Percentiles rank a stretch among this genome's conserved stretches.
Conservation (phyloP, 371 early-diverging fungal genomes). For the Circinella minor region DNA sequence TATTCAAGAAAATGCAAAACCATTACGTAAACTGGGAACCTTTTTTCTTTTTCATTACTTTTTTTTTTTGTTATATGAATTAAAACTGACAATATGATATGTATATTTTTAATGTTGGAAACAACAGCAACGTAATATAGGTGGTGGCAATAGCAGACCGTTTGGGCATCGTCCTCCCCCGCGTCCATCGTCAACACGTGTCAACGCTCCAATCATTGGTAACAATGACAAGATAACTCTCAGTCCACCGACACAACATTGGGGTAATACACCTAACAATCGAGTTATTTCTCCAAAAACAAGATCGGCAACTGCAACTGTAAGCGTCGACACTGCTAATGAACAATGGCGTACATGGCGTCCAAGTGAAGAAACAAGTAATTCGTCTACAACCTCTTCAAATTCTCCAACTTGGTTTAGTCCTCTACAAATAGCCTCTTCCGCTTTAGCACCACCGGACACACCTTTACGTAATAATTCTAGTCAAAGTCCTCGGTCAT, state of each 20-base stretch:
- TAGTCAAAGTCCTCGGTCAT: too few relatives aligned
- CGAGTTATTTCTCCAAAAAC: background rate
- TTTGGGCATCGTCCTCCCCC: background rate
- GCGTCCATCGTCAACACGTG: background rate
- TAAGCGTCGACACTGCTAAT: background rate
- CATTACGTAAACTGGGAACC: too few relatives aligned
- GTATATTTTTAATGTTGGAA: background rate
- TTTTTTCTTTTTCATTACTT: too few relatives aligned
- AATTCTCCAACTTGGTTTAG: background rate
- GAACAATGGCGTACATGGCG: conserved; percentile 6
- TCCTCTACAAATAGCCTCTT: background rate
- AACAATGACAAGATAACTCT: background rate
- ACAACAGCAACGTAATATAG: too few relatives aligned
- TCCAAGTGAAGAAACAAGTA: background rate
- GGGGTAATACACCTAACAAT: too few relatives aligned
- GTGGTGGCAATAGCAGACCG: background rate
- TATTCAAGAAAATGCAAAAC: too few relatives aligned
- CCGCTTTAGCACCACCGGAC: background rate
- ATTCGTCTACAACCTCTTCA: background rate
- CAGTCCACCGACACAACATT: too few relatives aligned
- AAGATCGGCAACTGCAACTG: background rate
- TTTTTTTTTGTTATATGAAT: too few relatives aligned
- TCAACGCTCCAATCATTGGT: background rate
- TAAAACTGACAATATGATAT: background rate
- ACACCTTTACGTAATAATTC: too few relatives aligned